phyloP scores from a whole-genome alignment of 1,284 basidiomycete species.

The Ustilago cynodontis region DNA sequence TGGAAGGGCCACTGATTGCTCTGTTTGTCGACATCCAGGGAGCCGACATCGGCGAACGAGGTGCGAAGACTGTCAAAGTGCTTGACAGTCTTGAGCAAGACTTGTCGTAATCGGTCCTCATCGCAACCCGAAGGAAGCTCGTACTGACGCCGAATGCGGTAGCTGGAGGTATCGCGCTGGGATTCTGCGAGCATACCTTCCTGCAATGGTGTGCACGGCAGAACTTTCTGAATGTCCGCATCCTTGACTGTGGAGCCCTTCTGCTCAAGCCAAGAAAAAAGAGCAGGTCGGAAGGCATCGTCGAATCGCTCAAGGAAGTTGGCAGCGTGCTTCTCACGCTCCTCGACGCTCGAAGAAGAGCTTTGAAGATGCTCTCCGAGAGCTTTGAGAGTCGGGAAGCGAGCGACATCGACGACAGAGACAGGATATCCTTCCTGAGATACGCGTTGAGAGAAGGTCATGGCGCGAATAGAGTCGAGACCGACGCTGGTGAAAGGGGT shows the following conservation, averaged over 20 bases:
- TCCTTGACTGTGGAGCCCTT: background rate
- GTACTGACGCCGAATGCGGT: conserved; percentile 63
- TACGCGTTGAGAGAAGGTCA: conserved; percentile 61
- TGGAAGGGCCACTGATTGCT: conserved; percentile 39
- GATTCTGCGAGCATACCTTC: conserved; percentile 67
- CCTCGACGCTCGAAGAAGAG: conserved; percentile 26
- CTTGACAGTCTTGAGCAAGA: conserved; percentile 31
- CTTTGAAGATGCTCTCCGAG: conserved; percentile 49
- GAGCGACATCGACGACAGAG: conserved; percentile 67
- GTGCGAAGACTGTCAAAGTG: conserved; percentile 58
- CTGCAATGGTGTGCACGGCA: conserved; percentile 61
- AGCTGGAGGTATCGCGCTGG: conserved; percentile 47
- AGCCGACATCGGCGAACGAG: conserved; percentile 52
- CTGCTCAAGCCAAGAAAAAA: conserved; percentile 24
- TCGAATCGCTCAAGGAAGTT: conserved; percentile 39
- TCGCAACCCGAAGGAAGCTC: conserved; percentile 51
- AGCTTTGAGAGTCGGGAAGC: conserved; percentile 58
- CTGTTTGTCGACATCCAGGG: conserved; percentile 15
- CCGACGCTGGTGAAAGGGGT: conserved; percentile 65
- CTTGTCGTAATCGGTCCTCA: conserved; percentile 30
- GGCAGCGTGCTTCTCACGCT: conserved; percentile 24
- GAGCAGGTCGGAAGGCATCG: conserved; percentile 24
- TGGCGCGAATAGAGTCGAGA: conserved; percentile 68
- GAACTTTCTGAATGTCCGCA: conserved; percentile 26
- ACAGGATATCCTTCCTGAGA: conserved; percentile 53